A percentile compares a stretch with the other conserved stretches of the same genome.
These are phyloP conservation scores for Pleurotus citrinopileatus DNA, from an alignment of 768 basidiomycete species.

Conservation along the genomic window DNA sequence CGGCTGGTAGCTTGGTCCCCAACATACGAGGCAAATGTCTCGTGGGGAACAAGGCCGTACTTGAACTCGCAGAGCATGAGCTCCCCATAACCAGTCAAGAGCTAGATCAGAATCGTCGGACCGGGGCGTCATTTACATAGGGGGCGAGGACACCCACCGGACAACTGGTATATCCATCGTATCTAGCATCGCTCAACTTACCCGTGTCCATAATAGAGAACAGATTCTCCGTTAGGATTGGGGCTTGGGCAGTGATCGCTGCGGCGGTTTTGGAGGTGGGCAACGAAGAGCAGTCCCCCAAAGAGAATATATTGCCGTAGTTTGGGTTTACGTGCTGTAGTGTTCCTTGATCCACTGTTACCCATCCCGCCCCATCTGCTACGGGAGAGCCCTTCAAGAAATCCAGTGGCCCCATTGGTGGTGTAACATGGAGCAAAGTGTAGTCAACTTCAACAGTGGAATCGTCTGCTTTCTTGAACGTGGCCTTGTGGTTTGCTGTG, in stretches of 20 bases:
- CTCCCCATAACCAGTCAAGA: constrained; percentile 79
- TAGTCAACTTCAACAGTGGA: constrained; percentile 71
- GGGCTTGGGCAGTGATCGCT: constrained; percentile 88
- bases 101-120: constrained; percentile 33
- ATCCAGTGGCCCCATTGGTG: constrained; percentile 89
- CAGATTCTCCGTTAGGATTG: constrained; percentile 87
- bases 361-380: constrained; percentile 85
- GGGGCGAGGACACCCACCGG: constrained; percentile 45
- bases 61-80: constrained; percentile 92
- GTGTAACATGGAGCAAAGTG: constrained; percentile 80
- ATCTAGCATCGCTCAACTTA: constrained; percentile 60
- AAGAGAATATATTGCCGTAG: constrained; percentile 78
- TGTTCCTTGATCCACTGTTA: constrained; percentile 78
- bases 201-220: constrained; percentile 75
- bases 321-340: constrained; percentile 82
- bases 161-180: constrained; percentile 89
- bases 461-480: constrained; percentile 79
- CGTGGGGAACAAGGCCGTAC: constrained; percentile 85
- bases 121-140: neutral
- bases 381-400: constrained; percentile 76
- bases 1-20: constrained; percentile 72
- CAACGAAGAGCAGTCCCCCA: constrained; percentile 91
- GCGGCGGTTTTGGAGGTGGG: constrained; percentile 97
- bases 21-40: constrained; percentile 69
- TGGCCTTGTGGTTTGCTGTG: constrained; percentile 67